Base-by-base conservation (phyloP, 495 filamentous ascomycete genomes). In the Aspergillus steynii region DNA sequence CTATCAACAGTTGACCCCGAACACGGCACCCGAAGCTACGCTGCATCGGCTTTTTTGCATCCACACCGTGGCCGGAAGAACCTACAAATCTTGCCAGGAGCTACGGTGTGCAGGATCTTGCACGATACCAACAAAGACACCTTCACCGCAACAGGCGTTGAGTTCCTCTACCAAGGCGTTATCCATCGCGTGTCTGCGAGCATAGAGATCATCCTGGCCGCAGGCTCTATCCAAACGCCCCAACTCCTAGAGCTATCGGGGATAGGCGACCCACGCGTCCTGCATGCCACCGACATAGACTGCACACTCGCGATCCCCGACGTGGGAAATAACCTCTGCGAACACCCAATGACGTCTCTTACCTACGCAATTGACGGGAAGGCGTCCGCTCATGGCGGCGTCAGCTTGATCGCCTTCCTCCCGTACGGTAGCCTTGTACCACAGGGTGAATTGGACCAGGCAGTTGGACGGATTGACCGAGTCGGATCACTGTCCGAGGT, bases 231-330 rank as follows among this genome's bases (percentile, higher is more conserved):
- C 25, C 76, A 82, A 42, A 81, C 81, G 4, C 81, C 83, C 0
- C 80, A 83, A 56, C 34, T 86, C 0, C 72, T 87, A 0, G 80
- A 86, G 63, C 64, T 83, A 0, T 85, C 82, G 0, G 84, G 84
- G 0, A 71, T 86, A 12, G 82, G 81, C 2, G 60, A 60, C 8
- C 29, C 52, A 1, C 48, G 57, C 2, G 29, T 81, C 2, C 74
- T 84, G 1, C 54, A 63, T 1, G 63, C 59, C 0, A 69, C 66
- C 7, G 72, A 72, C 0, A 72, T 84, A 14, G 42, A 69, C 0
- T 67, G 76, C 29, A 63, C 75, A 9, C 64, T 79, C 0, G 64
- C 72, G 28, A 73, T 74, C 31, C 65, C 75, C 2, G 75, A 74
- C 15, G 80, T 83, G 0, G 81, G 81, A 8, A 70, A 74, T 31